Percentiles rank a stretch among this genome's conserved stretches.
Conservation (phyloP, 345 rosid species). For the Citrus australasica region DNA sequence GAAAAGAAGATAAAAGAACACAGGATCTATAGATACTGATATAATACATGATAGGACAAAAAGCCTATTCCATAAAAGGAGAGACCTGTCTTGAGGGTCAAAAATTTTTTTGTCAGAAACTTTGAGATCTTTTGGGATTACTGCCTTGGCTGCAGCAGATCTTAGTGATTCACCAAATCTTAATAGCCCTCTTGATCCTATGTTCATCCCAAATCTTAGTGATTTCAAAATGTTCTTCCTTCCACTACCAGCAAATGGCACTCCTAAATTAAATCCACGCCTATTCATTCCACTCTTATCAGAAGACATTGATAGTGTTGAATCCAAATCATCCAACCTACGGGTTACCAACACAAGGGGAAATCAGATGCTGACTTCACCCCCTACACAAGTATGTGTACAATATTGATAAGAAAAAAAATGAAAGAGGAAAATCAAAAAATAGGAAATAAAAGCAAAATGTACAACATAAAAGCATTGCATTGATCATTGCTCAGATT, state of each 20-base stretch:
- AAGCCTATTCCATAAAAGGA: constrained; percentile 73
- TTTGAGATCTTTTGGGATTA: constrained; percentile 78
- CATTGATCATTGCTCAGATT: not conserved
- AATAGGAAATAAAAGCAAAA: not conserved
- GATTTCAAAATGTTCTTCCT: constrained; percentile 51
- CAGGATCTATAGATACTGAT: constrained; percentile 78
- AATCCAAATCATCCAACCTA: constrained; percentile 75
- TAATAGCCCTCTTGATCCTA: constrained; percentile 58
- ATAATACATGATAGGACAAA: constrained; percentile 72
- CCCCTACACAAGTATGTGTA: no score
- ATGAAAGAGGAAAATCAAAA: no score
- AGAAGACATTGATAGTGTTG: constrained; percentile 46
- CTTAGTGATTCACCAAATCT: constrained; percentile 51
- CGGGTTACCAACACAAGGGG: constrained; percentile 6
- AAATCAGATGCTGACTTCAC: not conserved
- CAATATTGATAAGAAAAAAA: not conserved
- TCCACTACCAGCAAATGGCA: constrained; percentile 23
- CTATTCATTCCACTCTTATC: constrained; percentile 36
- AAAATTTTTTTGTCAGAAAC: constrained; percentile 64
- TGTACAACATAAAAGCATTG: not conserved
- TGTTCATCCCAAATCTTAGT: constrained; percentile 48
- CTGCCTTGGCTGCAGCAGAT: constrained; percentile 52
- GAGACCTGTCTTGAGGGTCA: constrained; percentile 83
- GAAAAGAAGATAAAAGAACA: constrained; percentile 76
- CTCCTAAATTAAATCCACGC: constrained; percentile 38